Conservation (phyloP, 495 filamentous ascomycete genomes). For the Penicillium canariense region DNA sequence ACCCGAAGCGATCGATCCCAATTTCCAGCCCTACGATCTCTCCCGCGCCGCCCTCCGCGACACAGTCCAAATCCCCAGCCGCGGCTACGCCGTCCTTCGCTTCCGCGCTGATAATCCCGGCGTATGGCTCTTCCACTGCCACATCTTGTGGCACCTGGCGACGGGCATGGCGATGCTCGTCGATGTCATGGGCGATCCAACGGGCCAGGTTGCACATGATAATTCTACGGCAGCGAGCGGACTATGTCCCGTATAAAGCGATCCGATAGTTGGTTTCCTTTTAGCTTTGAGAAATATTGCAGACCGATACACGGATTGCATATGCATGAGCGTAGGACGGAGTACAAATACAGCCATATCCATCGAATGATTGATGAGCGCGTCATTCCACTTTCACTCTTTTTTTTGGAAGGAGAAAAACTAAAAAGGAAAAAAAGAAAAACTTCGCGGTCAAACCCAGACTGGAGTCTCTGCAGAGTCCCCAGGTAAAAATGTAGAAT, state of each 20-base stretch:
- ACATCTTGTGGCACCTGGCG: slow-evolving; percentile 64
- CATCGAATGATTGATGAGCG: no score
- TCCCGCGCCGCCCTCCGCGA: slow-evolving; percentile 45
- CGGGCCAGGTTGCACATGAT: slow-evolving; percentile 21
- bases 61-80: slow-evolving; percentile 55
- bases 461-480: background rate
- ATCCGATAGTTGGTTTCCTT: background rate
- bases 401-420: no score
- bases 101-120: slow-evolving; percentile 69
- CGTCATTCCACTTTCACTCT: no score
- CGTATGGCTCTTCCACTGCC: slow-evolving; percentile 58
- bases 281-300: no score
- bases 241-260: background rate
- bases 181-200: slow-evolving; percentile 26
- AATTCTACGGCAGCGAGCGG: background rate
- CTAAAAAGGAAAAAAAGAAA: no score
- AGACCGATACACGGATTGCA: no score
- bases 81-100: slow-evolving; percentile 59
- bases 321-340: background rate
- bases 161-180: slow-evolving; percentile 48
- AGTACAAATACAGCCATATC: background rate
- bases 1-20: background rate
- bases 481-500: background rate
- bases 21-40: slow-evolving; percentile 37
- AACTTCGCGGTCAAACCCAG: no score